A percentile compares a stretch with the other conserved stretches of the same genome.
phyloP scores from a whole-genome alignment of 108 stramenopile species.

The Nannochloropsis salina region DNA sequence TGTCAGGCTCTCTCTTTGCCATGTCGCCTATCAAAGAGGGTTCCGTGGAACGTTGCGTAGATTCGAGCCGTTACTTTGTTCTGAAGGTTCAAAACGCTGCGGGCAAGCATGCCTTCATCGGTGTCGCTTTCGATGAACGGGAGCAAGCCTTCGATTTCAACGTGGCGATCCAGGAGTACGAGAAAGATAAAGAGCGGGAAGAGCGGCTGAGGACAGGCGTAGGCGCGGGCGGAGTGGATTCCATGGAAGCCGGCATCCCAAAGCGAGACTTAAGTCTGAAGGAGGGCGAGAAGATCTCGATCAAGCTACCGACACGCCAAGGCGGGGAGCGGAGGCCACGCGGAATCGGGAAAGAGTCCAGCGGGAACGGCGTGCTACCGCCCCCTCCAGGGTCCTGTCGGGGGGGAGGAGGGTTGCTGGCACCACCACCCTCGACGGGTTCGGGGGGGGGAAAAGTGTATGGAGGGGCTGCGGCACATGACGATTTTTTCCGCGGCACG shows the following conservation, averaged over 20 bases:
- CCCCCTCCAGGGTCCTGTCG: not conserved
- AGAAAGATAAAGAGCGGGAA: slow-evolving; percentile 53
- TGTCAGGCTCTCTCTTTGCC: slow-evolving; percentile 41
- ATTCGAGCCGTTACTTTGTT: slow-evolving; percentile 46
- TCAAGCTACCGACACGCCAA: slow-evolving; percentile 36
- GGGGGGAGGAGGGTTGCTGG: not conserved
- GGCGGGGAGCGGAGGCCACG: not conserved
- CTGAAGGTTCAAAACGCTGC: slow-evolving; percentile 75
- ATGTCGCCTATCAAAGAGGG: slow-evolving; percentile 42
- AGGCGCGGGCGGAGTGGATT: slow-evolving; percentile 24
- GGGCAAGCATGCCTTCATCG: slow-evolving; percentile 90
- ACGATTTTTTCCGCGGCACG: not conserved
- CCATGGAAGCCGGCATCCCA: slow-evolving; percentile 39
- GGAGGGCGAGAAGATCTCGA: slow-evolving; percentile 80
- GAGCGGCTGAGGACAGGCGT: slow-evolving; percentile 23
- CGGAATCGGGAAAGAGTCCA: not conserved
- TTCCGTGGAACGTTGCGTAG: slow-evolving; percentile 35
- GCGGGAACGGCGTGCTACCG: not conserved
- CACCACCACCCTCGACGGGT: not conserved
- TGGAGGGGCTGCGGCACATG: not conserved
- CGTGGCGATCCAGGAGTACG: slow-evolving; percentile 78
- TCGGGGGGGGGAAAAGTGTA: not conserved
- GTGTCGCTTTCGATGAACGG: slow-evolving; percentile 91
- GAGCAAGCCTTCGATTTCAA: slow-evolving; percentile 98
- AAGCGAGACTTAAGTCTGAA: slow-evolving; percentile 76